Evolutionary conservation across 73 alveolate species (phyloP), one percentile per base, ranked within the genome.

Genomic region (Urostyla sp.): DNA sequence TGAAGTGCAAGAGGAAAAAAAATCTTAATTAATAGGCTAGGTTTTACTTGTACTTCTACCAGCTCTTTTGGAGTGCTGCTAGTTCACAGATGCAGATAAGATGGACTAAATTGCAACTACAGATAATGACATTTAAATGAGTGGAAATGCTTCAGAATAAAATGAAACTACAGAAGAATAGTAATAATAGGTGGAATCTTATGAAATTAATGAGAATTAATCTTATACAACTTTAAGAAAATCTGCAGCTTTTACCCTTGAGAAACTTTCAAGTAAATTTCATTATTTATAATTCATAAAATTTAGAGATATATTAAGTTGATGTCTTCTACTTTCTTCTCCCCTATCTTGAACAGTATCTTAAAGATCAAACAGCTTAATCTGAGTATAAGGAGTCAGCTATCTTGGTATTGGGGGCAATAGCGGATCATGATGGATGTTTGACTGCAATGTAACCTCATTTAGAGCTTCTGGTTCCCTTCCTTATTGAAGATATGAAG

Each of bases 241-340:
- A 63, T 76, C 93, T 13, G 5, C 88, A 10, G 93, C 93, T 34
- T 85, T 61, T 43, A 83, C 89, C 20, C 38, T 85, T 51, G 89
- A 85, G 35, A 36, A 52, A 21, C 27, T 75, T 3, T 43, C 85
- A 0, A 53, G 53, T 13, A 38, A 26, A 27, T 8, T 11, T 11
- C n/a, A 8, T 11, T 51, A 20, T 16, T 51, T 7, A 3, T 3
- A 23, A 7, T 3, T 13, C 8, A 23, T 55, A 6, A 3, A 23
- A 7, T 23, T 36, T 66, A 66, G 80, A 77, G 30, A 43, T 43
- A 0, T 77, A 77, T 37, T 72, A 40, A 10, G 88, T 45, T n/a
- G 73, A 58, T 0, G 30, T 38, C 2, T 77, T 77, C 73, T 32
- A 34, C 31, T 28, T 58, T 13, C n/a, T 77, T 6, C 73, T 36